Conservation (phyloP, 1,284 basidiomycete genomes). For the Ustilago curta region DNA sequence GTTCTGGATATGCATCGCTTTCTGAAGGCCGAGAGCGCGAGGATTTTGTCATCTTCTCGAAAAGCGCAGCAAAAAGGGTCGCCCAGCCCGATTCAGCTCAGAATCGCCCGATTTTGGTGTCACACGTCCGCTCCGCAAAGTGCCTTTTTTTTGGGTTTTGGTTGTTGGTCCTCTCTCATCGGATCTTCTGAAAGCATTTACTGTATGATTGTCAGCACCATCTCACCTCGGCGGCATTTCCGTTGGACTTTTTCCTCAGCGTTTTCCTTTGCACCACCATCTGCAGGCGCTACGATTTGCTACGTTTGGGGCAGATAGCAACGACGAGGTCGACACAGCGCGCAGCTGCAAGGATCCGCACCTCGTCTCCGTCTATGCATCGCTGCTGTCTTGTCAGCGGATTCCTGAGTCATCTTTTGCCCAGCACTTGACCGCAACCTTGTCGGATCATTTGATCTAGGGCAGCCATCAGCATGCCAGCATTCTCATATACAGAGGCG, state of each 20-base stretch:
- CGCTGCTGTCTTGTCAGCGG: conserved; percentile 6
- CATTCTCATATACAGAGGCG: conserved; percentile 26
- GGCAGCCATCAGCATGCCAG: conserved; percentile 4
- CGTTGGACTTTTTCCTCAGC: too few relatives aligned
- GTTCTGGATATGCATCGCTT: neutral
- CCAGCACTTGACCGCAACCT: neutral
- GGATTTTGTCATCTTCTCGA: neutral
- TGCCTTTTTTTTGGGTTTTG: too few relatives aligned
- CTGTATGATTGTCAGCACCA: conserved; percentile 6
- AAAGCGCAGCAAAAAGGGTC: neutral
- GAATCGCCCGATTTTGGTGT: neutral
- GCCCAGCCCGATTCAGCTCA: neutral
- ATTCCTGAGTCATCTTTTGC: neutral
- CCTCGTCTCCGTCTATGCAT: conserved; percentile 14
- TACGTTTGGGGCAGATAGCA: neutral
- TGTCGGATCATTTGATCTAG: neutral
- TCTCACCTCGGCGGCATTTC: neutral
- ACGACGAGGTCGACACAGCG: conserved; percentile 1
- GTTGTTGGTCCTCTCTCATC: neutral
- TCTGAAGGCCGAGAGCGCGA: neutral
- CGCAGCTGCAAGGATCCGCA: neutral
- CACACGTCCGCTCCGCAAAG: neutral
- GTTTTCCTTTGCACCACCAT: neutral
- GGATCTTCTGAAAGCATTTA: conserved; percentile 12
- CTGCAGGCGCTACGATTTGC: neutral